A percentile compares a stretch with the other conserved stretches of the same genome.
phyloP scores from a whole-genome alignment of 169 alveolate genomes.

The Nephromyces sp. region DNA sequence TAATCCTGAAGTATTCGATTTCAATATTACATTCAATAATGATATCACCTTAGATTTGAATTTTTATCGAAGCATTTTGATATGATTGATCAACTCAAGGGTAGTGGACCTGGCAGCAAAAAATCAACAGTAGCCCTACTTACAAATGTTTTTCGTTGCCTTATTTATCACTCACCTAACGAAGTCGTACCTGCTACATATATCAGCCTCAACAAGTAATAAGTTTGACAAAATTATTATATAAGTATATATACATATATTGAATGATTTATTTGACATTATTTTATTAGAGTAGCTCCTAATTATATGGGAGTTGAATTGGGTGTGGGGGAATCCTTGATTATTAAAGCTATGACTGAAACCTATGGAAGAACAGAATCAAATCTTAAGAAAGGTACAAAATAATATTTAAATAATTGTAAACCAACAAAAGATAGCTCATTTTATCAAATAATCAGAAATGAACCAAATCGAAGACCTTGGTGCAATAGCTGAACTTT shows the following conservation, averaged over 20 bases:
- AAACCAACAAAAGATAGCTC: too few species aligned
- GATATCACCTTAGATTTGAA: slow-evolving; percentile 12
- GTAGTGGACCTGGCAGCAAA: slow-evolving; percentile 74
- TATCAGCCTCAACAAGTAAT: slow-evolving; percentile 56
- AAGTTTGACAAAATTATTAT: too few species aligned
- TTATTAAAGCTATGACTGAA: slow-evolving; percentile 85
- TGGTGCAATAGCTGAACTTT: slow-evolving; percentile 72
- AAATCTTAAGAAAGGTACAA: slow-evolving; percentile 72
- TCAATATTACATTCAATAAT: not conserved
- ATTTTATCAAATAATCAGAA: too few species aligned
- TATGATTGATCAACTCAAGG: slow-evolving; percentile 63
- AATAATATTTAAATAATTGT: slow-evolving; percentile 4
- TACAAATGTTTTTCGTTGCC: slow-evolving; percentile 51
- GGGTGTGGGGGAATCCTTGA: slow-evolving; percentile 91
- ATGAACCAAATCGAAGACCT: slow-evolving; percentile 82
- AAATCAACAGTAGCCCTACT: slow-evolving; percentile 60
- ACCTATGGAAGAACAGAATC: slow-evolving; percentile 82
- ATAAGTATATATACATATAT: not conserved
- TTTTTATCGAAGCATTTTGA: slow-evolving; percentile 57
- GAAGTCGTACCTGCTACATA: slow-evolving; percentile 69
- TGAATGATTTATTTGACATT: slow-evolving; percentile 60
- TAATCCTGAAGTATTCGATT: not conserved
- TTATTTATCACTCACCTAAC: slow-evolving; percentile 64
- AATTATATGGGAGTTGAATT: slow-evolving; percentile 79
- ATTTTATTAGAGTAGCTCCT: slow-evolving; percentile 36